Conservation (phyloP, 768 basidiomycete species). For the Lyophyllum semitale region DNA sequence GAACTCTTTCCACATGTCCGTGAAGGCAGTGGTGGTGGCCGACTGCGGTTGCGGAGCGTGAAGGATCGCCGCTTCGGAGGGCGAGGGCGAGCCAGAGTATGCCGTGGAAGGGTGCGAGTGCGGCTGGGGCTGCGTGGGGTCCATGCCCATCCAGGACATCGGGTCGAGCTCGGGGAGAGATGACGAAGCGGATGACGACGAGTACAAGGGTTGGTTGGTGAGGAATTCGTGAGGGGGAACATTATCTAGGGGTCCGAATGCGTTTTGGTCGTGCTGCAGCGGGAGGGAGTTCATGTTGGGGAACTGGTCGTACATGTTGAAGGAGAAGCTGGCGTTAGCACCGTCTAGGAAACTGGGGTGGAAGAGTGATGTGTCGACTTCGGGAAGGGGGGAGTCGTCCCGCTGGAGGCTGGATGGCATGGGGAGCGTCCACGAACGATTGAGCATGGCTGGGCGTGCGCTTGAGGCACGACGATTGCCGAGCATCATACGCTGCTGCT, state of each 20-base stretch:
- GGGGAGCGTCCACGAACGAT: conserved; percentile 37
- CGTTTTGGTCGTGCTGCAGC: conserved; percentile 12
- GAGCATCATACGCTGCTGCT: conserved; percentile 38
- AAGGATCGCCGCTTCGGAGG: conserved; percentile 12
- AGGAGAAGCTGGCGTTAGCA: conserved; percentile 5
- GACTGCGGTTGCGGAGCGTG: conserved; percentile 8
- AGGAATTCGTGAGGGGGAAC: conserved; percentile 21
- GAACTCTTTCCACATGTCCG: conserved; percentile 19
- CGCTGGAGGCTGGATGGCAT: conserved; percentile 32
- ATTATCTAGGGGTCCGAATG: conserved; percentile 27
- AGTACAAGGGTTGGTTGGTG: conserved; percentile 8
- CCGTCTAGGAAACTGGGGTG: conserved; percentile 33
- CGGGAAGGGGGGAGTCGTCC: conserved; percentile 51
- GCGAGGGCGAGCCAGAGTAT: conserved; percentile 44
- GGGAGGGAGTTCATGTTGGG: conserved; percentile 15
- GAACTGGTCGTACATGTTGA: conserved; percentile 6
- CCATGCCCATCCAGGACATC: conserved; percentile 14
- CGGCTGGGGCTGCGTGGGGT: conserved; percentile 16
- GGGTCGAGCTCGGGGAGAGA: conserved; percentile 18
- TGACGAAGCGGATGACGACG: conserved; percentile 11
- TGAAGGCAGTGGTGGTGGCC: conserved; percentile 12
- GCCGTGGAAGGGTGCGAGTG: conserved; percentile 36
- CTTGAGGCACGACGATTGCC: conserved; percentile 54
- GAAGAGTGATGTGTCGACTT: conserved; percentile 49
- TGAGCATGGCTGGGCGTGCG: conserved; percentile 38